A percentile compares a stretch with the other conserved stretches of the same genome.
These are phyloP conservation scores for Chaetothyriales sp. DNA, from an alignment of 2,329 filamentous ascomycete species.

Conservation along the genomic window DNA sequence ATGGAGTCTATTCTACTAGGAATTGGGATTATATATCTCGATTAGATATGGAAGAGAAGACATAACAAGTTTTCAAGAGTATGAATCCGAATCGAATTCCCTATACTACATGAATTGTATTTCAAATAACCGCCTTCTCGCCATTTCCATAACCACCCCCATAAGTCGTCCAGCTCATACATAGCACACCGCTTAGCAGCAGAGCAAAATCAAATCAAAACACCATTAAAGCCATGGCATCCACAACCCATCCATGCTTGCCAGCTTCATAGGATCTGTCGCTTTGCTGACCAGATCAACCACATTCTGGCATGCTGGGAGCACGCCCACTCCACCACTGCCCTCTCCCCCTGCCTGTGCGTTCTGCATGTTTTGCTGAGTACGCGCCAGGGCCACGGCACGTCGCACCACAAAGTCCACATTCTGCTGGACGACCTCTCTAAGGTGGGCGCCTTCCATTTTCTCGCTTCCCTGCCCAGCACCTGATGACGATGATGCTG, in stretches of 20 bases:
- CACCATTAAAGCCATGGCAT: conserved; percentile 69
- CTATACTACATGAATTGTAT: too few relatives aligned
- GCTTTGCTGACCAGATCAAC: conserved; percentile 88
- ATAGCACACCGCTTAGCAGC: background rate
- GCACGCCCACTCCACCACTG: conserved; percentile 35
- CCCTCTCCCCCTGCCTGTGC: background rate
- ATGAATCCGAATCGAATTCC: too few relatives aligned
- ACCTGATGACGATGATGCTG: background rate
- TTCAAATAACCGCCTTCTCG: background rate
- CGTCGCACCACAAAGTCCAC: conserved; percentile 84
- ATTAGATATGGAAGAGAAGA: too few relatives aligned
- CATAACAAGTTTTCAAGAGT: too few relatives aligned
- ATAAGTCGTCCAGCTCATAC: background rate
- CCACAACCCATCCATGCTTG: conserved; percentile 82
- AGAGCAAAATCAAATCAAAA: background rate
- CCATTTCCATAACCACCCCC: background rate
- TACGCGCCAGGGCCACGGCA: conserved; percentile 66
- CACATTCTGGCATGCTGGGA: conserved; percentile 92
- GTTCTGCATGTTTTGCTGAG: conserved; percentile 20
- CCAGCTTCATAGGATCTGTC: conserved; percentile 79
- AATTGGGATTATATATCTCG: too few relatives aligned
- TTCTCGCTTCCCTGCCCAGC: conserved; percentile 1
- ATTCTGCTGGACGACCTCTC: conserved; percentile 71
- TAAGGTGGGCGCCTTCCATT: conserved; percentile 52
- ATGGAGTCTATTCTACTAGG: too few relatives aligned